Base-by-base conservation (phyloP, 345 rosid species). In the Fremontodendron californicum region DNA sequence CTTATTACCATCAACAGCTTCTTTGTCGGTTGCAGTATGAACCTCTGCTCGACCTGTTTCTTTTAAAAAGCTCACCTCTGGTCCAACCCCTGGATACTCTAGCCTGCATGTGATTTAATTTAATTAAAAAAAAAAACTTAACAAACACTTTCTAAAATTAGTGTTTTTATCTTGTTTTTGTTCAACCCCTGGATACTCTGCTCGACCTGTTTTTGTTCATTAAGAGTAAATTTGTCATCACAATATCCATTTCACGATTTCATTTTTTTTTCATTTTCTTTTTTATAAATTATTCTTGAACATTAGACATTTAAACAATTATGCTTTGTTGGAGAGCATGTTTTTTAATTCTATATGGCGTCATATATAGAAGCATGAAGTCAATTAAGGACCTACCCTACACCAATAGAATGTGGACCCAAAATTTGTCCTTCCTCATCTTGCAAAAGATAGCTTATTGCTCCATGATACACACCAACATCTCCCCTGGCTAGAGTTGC, bases 21-120 rank as follows among this genome's bases (percentile, higher is more conserved):
- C 98, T 73, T 77, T 58, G 75, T 94, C 97, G 0, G 93, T 91
- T 25, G 85, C 91, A 13, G 88, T 79, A 51, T 89, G 65, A 70
- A 90, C 87, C 75, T 92, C 93, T 0, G 89, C 96, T 10, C 92
- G 90, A 43, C 88, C 87, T 0, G 86, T 82, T 51, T 94, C 94
- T 75, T 86, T 92, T 9, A 92, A 85, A 77, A 78, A 89, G 80
- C 97, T 92, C 60, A 90, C 73, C 69, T 92, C 93, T 0, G 98
- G 98, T 9, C 94, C 86, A 62, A 92, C 97, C n/a, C 94, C 96
- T 0, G 96, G 96, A 73, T 89, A 92, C 67, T 91, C 92, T 15
- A 92, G 70, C 83, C 97, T 94, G 81, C 40, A 61, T 21, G n/a
- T 9, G 10, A 23, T 33, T 16, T 49, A 60, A 73, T 74, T 49